phyloP scores from a whole-genome alignment of 2,329 filamentous ascomycete species.

The Cytospora schulzeri region DNA sequence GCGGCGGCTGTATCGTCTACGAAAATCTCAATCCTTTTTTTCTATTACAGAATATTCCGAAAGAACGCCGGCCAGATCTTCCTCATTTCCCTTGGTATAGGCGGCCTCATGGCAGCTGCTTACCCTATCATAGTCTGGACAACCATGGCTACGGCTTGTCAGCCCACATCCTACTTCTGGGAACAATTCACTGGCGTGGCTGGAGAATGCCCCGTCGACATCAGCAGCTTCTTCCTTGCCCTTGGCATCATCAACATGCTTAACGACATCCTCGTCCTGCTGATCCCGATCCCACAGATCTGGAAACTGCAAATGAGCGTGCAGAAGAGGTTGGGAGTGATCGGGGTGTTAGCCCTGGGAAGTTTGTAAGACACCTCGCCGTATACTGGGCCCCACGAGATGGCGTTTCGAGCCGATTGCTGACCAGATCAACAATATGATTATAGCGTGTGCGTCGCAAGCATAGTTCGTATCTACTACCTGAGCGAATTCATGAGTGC shows the following conservation, averaged over 20 bases:
- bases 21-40: constrained; percentile 29
- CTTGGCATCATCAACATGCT: constrained; percentile 15
- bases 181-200: constrained; percentile 24
- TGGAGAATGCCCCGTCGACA: background rate
- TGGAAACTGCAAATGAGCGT: constrained; percentile 26
- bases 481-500: constrained; percentile 16
- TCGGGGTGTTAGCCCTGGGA: constrained; percentile 24
- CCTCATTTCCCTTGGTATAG: constrained; percentile 8
- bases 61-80: constrained; percentile 6
- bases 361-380: constrained; percentile 19
- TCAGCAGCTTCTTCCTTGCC: constrained; percentile 9
- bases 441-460: constrained; percentile 9
- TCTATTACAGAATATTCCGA: constrained; percentile 26
- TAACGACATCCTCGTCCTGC: constrained; percentile 26
- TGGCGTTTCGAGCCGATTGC: background rate
- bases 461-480: constrained; percentile 7
- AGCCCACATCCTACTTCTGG: constrained; percentile 26
- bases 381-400: background rate
- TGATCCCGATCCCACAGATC: constrained; percentile 25
- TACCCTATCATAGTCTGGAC: constrained; percentile 26
- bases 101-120: constrained; percentile 14
- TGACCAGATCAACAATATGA: background rate
- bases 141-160: constrained; percentile 25
- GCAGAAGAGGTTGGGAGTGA: constrained; percentile 23
- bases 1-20: constrained; percentile 25